These are phyloP conservation scores for Kazachstania martiniae DNA, from an alignment of 805 yeast genomes.

Conservation along the genomic window DNA sequence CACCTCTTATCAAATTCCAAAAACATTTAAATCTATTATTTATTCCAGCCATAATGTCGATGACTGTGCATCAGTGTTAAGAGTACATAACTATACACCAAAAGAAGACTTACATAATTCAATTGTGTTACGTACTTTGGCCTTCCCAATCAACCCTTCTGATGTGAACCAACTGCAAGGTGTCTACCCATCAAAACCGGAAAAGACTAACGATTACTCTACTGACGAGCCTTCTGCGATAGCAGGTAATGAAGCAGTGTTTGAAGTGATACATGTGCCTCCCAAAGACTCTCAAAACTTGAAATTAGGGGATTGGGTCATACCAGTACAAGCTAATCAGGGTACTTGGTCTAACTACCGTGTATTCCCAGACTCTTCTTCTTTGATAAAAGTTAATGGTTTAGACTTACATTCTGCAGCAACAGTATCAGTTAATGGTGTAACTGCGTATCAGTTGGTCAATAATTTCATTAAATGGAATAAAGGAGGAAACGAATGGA, in stretches of 20 bases:
- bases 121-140: slow-evolving; percentile 55
- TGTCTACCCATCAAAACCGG: slow-evolving; percentile 72
- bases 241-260: slow-evolving; percentile 91
- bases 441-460: slow-evolving; percentile 85
- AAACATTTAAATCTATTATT: slow-evolving; percentile 21
- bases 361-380: slow-evolving; percentile 41
- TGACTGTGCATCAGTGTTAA: slow-evolving; percentile 20
- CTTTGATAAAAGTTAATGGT: slow-evolving; percentile 43
- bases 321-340: slow-evolving; percentile 64
- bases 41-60: slow-evolving; percentile 23
- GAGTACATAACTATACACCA: slow-evolving; percentile 21
- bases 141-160: slow-evolving; percentile 83
- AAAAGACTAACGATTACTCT: slow-evolving; percentile 38
- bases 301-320: slow-evolving; percentile 71
- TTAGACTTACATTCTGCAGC: slow-evolving; percentile 62
- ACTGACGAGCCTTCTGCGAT: slow-evolving; percentile 62
- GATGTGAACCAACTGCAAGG: slow-evolving; percentile 82
- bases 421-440: slow-evolving; percentile 84
- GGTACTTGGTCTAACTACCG: slow-evolving; percentile 90
- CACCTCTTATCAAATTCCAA: slow-evolving; percentile 13
- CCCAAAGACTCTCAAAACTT: slow-evolving; percentile 31
- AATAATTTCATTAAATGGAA: slow-evolving; percentile 41
- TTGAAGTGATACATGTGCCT: slow-evolving; percentile 57
- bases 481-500: slow-evolving; percentile 52
- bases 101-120: slow-evolving; percentile 11